Base-by-base conservation (phyloP, 192 early-diverging fungal species). In the Endogone sp. region DNA sequence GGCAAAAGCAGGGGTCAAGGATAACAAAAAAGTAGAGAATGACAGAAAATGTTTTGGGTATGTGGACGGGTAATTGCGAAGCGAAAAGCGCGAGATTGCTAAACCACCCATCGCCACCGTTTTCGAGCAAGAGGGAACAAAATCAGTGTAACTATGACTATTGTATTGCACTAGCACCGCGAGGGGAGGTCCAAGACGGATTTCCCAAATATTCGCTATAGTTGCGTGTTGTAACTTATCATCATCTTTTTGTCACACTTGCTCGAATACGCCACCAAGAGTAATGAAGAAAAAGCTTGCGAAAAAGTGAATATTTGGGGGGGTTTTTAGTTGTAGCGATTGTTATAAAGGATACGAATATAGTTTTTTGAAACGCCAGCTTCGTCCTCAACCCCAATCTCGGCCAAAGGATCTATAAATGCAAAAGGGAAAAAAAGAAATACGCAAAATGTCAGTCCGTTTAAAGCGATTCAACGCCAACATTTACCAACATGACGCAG, bases 331-430 rank as follows among this genome's bases (percentile, higher is more conserved):
- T n/a, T n/a, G n/a, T n/a, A n/a, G n/a, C n/a, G n/a, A n/a, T n/a
- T n/a, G n/a, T n/a, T n/a, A n/a, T 6, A 49, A 49, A 49, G 37
- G 37, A 49, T 60, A 60, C 59, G 59, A 28, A 60, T 60, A 60
- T 28, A 26, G 27, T 60, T 60, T 22, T 60, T 6, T 22, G 59
- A 21, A 26, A 21, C 21, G 59, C 24, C 59, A 60, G 27, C 59
- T 8, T 60, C 59, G 59, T 60, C 59, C 9, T 60, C 59, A 28
- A 26, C 59, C 4, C 59, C 59, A 60, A 60, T 60, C 10, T 60
- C 59, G 27, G 8, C 59, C 4, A 60, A 60, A 26, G 59, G 59
- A 60, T 60, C 37, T 49, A 49, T 6, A 44, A 13, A 49, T 6
- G 37, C 16, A 49, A 11, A 16, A 16, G 16, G 37, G 6, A 11